Evolutionary conservation across 73 alveolate genomes (phyloP).

Genomic region (Tetrahymena malaccensis): DNA sequence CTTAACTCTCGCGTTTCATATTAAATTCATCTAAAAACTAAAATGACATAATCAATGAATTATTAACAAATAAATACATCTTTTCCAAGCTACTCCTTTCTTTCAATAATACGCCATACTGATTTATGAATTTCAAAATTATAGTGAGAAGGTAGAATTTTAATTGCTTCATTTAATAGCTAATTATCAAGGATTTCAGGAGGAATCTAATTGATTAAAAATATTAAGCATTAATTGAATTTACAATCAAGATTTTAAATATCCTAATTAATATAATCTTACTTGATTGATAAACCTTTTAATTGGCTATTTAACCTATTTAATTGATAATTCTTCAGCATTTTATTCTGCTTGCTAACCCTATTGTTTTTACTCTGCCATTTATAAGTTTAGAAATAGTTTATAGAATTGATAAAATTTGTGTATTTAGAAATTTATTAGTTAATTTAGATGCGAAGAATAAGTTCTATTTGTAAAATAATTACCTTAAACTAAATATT

Average conservation of each 20-base stretch:
- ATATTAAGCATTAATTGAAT: background rate
- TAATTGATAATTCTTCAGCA: background rate
- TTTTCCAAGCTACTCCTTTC: slow-evolving; percentile 53
- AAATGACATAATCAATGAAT: background rate
- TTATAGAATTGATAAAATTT: background rate
- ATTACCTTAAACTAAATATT: background rate
- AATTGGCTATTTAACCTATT: background rate
- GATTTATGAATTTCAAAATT: slow-evolving; percentile 93
- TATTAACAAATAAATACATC: background rate
- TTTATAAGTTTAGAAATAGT: background rate
- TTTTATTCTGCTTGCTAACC: background rate
- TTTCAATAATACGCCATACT: slow-evolving; percentile 74
- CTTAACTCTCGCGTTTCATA: too few species aligned
- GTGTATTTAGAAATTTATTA: background rate
- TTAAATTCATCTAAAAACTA: too few species aligned
- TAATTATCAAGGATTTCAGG: slow-evolving; percentile 33
- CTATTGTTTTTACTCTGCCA: background rate
- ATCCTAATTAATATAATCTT: background rate
- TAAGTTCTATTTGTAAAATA: background rate
- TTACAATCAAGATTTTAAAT: background rate
- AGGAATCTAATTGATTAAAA: slow-evolving; percentile 32
- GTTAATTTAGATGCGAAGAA: background rate
- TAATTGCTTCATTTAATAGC: slow-evolving; percentile 47
- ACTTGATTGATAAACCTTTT: background rate
- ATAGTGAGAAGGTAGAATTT: slow-evolving; percentile 84